Percentiles rank a stretch among this genome's conserved stretches.
These are phyloP conservation scores for Penicillium paradoxum DNA, from an alignment of 495 filamentous ascomycete species.

Conservation along the genomic window DNA sequence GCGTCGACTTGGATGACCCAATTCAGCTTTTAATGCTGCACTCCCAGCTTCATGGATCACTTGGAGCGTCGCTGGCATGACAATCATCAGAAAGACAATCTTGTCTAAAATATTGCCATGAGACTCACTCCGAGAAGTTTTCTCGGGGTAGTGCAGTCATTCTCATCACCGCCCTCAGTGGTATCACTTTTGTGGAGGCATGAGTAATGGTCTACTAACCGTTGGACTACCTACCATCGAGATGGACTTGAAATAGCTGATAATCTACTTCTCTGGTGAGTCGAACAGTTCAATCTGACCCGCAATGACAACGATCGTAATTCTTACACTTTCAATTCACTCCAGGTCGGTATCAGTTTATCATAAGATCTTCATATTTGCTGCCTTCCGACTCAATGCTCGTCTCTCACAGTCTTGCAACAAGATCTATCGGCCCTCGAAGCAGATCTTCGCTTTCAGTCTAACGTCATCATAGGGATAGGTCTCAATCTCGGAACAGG, in stretches of 20 bases:
- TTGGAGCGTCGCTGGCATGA: neutral
- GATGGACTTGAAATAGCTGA: slow-evolving; percentile 16
- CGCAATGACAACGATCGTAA: neutral
- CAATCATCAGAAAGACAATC: neutral
- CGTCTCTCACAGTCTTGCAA: slow-evolving; percentile 28
- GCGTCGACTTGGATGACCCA: neutral
- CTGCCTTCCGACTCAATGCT: neutral
- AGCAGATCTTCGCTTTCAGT: slow-evolving; percentile 51
- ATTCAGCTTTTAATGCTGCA: neutral
- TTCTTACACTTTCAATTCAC: neutral
- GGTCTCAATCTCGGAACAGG: slow-evolving; percentile 51
- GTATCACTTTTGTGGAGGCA: slow-evolving; percentile 22
- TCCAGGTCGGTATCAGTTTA: slow-evolving; percentile 22
- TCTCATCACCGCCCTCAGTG: slow-evolving; percentile 15
- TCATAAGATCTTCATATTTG: slow-evolving; percentile 8
- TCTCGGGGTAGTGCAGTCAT: slow-evolving; percentile 14
- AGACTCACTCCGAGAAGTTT: neutral
- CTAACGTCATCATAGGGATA: slow-evolving; percentile 46
- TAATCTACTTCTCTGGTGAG: slow-evolving; percentile 21
- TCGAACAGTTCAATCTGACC: neutral
- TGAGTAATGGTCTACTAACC: slow-evolving; percentile 19
- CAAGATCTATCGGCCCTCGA: slow-evolving; percentile 41
- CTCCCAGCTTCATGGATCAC: neutral
- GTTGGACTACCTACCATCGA: slow-evolving; percentile 19
- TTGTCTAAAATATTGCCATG: neutral